These are phyloP conservation scores for Candida sojae DNA, from an alignment of 1,139 yeast genomes.

Conservation along the genomic window DNA sequence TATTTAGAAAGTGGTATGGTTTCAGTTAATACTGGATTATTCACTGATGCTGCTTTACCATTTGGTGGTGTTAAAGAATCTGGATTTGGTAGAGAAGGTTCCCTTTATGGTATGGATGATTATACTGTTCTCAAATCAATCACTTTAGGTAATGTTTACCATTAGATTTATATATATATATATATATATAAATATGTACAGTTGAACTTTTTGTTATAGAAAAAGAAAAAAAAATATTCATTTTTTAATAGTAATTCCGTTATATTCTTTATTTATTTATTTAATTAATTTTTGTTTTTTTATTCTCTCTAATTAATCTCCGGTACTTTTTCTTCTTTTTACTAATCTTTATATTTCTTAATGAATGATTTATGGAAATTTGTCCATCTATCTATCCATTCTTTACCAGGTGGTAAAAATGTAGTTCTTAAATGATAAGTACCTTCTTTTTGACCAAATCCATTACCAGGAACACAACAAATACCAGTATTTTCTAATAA, in stretches of 20 bases:
- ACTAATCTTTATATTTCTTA: conserved; percentile 42
- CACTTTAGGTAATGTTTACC: conserved; percentile 38
- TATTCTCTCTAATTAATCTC: too few relatives aligned
- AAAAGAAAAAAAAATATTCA: too few relatives aligned
- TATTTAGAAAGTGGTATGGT: conserved; percentile 49
- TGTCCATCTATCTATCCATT: conserved; percentile 79
- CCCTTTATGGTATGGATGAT: conserved; percentile 47
- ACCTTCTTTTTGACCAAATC: conserved; percentile 89
- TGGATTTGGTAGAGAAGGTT: conserved; percentile 55
- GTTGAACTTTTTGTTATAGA: too few relatives aligned
- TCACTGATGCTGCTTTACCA: conserved; percentile 51
- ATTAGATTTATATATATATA: conserved; percentile 13
- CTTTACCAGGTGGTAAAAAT: conserved; percentile 91
- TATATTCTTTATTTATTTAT: too few relatives aligned
- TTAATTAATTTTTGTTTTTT: too few relatives aligned
- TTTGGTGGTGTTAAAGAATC: conserved; percentile 53
- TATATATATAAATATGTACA: not conserved
- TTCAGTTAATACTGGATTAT: conserved; percentile 46
- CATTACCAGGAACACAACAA: conserved; percentile 96
- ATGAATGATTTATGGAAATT: conserved; percentile 75
- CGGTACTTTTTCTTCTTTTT: not conserved
- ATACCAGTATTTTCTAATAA: conserved; percentile 89
- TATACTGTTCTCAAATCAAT: conserved; percentile 43
- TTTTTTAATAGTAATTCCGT: too few relatives aligned
- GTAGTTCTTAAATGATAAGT: conserved; percentile 95